phyloP scores from a whole-genome alignment of 2,329 filamentous ascomycete species.

The Neoscytalidium dimidiatum region DNA sequence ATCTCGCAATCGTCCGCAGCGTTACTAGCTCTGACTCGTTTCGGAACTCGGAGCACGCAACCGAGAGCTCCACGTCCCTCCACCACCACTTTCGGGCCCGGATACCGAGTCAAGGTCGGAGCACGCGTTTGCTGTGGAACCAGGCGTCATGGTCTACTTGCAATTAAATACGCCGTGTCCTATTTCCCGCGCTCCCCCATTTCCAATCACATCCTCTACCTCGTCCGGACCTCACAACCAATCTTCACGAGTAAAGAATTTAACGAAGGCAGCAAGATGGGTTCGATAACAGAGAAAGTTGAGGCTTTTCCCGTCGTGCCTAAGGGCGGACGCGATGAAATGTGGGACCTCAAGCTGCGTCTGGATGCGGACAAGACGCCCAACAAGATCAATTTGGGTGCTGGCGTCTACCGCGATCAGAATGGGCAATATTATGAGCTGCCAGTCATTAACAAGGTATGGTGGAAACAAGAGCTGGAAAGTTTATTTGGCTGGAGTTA shows the following conservation, averaged over 20 bases:
- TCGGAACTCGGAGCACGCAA: background rate
- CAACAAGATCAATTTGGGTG: slow-evolving; percentile 40
- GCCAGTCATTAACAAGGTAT: slow-evolving; percentile 27
- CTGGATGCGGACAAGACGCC: slow-evolving; percentile 32
- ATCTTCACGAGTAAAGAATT: background rate
- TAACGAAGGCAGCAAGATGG: background rate
- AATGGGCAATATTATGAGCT: slow-evolving; percentile 36
- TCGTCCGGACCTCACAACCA: no score
- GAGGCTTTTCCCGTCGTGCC: slow-evolving; percentile 31
- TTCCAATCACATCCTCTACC: no score
- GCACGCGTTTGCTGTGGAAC: background rate
- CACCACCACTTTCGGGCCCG: background rate
- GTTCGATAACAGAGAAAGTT: background rate
- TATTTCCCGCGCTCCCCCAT: background rate
- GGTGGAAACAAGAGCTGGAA: no score
- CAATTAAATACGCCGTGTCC: background rate
- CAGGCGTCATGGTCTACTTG: background rate
- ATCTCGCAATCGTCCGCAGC: background rate
- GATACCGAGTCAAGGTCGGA: background rate
- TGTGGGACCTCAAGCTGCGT: slow-evolving; percentile 36
- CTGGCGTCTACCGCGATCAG: slow-evolving; percentile 41
- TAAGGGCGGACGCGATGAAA: slow-evolving; percentile 33
- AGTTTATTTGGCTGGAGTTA: no score
- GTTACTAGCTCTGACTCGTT: background rate
- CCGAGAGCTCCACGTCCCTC: background rate